Evolutionary conservation across 345 rosid species (phyloP).

Genomic region (Corchorus capsularis): DNA sequence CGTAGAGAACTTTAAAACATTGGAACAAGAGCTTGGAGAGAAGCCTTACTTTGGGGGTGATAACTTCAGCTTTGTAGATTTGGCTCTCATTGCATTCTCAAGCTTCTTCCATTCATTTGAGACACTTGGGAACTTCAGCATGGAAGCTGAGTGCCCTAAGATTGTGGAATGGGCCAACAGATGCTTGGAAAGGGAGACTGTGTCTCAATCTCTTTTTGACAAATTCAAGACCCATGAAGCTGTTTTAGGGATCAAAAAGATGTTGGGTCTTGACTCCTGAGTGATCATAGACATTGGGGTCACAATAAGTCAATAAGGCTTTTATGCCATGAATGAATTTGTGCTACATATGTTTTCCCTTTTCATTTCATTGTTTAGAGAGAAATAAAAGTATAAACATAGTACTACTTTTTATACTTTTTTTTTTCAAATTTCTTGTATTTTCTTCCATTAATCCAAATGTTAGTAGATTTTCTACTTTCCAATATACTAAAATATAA

Average conservation of each 20-base stretch:
- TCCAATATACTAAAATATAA: too few relatives aligned
- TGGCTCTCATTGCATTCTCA: background rate
- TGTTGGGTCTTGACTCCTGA: background rate
- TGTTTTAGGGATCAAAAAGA: background rate
- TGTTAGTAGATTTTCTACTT: too few relatives aligned
- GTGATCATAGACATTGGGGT: too few relatives aligned
- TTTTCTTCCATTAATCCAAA: too few relatives aligned
- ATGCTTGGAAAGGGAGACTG: constrained; percentile 12
- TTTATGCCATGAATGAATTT: too few relatives aligned
- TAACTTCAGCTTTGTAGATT: background rate
- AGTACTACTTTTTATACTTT: too few relatives aligned
- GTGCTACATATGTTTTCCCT: too few relatives aligned
- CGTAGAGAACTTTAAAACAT: background rate
- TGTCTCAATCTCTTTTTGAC: background rate
- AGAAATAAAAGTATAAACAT: too few relatives aligned
- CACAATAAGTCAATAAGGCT: too few relatives aligned
- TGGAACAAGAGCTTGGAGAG: constrained; percentile 8
- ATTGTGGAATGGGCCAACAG: constrained; percentile 1
- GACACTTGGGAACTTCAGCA: background rate
- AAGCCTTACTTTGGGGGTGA: background rate
- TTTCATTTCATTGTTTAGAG: too few relatives aligned
- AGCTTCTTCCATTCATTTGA: background rate
- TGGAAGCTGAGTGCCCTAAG: background rate
- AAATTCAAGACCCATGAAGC: background rate
- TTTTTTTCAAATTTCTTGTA: too few relatives aligned